Base-by-base conservation (phyloP, 352 stramenopile genomes). In the Globisporangium emineosum region DNA sequence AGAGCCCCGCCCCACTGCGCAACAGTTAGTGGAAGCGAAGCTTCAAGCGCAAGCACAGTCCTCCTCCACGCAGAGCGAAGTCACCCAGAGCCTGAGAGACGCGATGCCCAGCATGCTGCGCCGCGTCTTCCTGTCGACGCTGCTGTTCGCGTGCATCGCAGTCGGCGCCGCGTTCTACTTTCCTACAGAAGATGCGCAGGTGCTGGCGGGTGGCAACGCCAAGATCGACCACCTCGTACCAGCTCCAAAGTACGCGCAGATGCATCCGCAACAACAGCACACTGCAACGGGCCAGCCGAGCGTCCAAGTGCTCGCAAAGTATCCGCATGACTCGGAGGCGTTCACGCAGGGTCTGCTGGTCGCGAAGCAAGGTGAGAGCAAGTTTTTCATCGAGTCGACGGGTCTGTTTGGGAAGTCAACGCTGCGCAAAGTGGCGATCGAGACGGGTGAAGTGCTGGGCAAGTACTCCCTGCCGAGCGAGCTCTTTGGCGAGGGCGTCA, bases 401-500 rank as follows among this genome's bases (percentile, higher is more conserved):
- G 95, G 95, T 2, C 47, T 97, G 5, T 95, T 91, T 72, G 82
- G 89, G 2, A n/a, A 91, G 57, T 98, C 93, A 5, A 90, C 73
- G 51, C 66, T 98, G 21, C 80, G 88, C 47, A 86, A 89, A 50
- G 82, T 98, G 33, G 84, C 96, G 54, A 92, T 95, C 63, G 62
- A 83, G 19, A 97, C 81, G 5, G 93, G 90, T 33, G 66, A 91
- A 27, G 88, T 97, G 8, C 49, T 96, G 23, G 53, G 78, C 64
- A 67, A 87, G 78, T 75, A 79, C 72, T 62, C 89, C 74, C 60
- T 89, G 71, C 43, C 69, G 3, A 21, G 64, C 7, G 70, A 86
- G 54, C 75, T 93, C 45, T 98, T 98, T 77, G 94, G 88, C 27
- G 95, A 98, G 72, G 95, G 95, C 30, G 90, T 98, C 51, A 86